These are phyloP conservation scores for Trichosporon faecale DNA, from an alignment of 1,284 basidiomycete species.

Conservation along the genomic window DNA sequence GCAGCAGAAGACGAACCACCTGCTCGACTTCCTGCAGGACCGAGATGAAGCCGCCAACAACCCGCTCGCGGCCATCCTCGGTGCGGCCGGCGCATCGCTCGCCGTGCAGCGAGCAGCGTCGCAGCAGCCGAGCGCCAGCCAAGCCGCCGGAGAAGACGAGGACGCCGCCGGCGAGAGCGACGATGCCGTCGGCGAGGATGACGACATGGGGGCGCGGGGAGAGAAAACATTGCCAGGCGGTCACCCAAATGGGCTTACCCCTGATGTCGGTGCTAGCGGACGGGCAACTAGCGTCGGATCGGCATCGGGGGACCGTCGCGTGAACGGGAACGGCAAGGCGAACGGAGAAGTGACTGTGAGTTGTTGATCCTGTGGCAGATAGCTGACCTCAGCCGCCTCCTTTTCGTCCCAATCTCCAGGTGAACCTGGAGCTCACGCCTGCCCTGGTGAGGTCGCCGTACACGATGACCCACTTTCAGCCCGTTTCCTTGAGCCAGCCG, in stretches of 20 bases:
- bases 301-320: constrained; percentile 25
- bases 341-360: constrained; percentile 29
- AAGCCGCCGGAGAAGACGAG: constrained; percentile 34
- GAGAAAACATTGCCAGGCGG: constrained; percentile 15
- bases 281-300: constrained; percentile 28
- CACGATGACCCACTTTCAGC: constrained; percentile 59
- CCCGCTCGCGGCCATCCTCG: constrained; percentile 32
- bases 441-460: constrained; percentile 74
- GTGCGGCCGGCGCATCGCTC: constrained; percentile 17
- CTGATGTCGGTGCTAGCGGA: constrained; percentile 23
- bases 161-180: constrained; percentile 46
- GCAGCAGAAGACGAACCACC: constrained; percentile 68
- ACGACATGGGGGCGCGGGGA: constrained; percentile 15
- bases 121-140: constrained; percentile 16
- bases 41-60: constrained; percentile 63
- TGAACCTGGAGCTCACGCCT: constrained; percentile 49
- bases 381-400: constrained; percentile 32
- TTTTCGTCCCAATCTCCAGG: constrained; percentile 44
- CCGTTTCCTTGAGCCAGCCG: constrained; percentile 34
- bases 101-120: constrained; percentile 23
- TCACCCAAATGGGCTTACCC: constrained; percentile 31
- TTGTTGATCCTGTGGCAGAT: constrained; percentile 7
- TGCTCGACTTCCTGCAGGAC: constrained; percentile 84
- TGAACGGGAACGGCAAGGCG: constrained; percentile 22
- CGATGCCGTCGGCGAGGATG: constrained; percentile 33